Evolutionary conservation across 192 early-diverging fungal genomes (phyloP), one percentile per base, ranked within the genome.

Genomic region (Polychytrium aggregatum): DNA sequence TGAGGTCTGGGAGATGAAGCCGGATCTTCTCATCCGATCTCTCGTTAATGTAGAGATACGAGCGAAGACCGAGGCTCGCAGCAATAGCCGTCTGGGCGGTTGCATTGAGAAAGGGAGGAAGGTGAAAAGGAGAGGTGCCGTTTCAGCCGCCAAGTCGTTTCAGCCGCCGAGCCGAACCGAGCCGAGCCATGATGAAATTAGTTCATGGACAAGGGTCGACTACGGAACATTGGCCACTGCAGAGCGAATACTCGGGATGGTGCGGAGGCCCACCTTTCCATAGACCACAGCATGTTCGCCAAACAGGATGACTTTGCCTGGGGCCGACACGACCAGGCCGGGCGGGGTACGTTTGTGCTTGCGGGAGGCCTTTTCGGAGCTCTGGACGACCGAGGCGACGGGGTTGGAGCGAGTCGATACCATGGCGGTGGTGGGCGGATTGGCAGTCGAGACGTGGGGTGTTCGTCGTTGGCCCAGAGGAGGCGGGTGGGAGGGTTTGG

Each of bases 231-330:
- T 39, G 9, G 22, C 2, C n/a, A 62, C 11, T 25, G 37, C 36
- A 9, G 10, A 11, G 10, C n/a, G 36, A 9, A 37, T 37, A 37
- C n/a, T 9, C 36, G 10, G 36, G 36, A 37, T 11, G n/a, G n/a
- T 37, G 10, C 10, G 36, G n/a, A 11, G 10, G 10, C 4, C 1
- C 21, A 59, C 57, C 50, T 59, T 59, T 16, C 45, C 50, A 22
- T 98, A 90, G 31, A 98, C 95, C 1, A 94, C 95, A 2, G 90
- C 87, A 45, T 98, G 95, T 60, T 98, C 95, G 43, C 95, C 95
- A 79, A 98, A 97, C 36, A 97, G 59, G 50, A 98, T 98, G 55
- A 88, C 82, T 55, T 98, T 98, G 47, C 87, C 95, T n/a, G 95
- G 95, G 16, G 95, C 88, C 28, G 82, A 86, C 24, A 84, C 70